Conservation (phyloP, 208 protist genomes). For the Porcisia hertigi region DNA sequence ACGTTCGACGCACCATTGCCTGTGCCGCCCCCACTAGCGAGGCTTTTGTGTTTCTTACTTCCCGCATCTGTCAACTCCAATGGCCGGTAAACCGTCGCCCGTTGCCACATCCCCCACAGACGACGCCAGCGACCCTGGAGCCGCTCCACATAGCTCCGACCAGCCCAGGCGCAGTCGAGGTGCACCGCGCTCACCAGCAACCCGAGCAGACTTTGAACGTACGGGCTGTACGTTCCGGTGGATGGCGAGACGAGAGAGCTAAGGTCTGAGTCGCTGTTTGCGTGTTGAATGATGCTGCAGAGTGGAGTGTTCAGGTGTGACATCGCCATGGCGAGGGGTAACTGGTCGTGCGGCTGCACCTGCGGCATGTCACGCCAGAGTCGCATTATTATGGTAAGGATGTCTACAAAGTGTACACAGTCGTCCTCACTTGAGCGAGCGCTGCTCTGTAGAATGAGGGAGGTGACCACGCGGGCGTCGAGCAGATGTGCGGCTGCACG, state of each 20-base stretch:
- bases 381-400: slow-evolving; percentile 61
- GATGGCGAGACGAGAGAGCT: slow-evolving; percentile 34
- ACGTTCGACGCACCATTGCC: neutral
- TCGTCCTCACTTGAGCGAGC: slow-evolving; percentile 28
- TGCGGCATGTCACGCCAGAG: slow-evolving; percentile 63
- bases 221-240: slow-evolving; percentile 68
- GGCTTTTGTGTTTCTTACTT: neutral
- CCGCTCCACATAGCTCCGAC: slow-evolving; percentile 32
- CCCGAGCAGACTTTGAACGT: slow-evolving; percentile 57
- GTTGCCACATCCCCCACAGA: slow-evolving; percentile 48
- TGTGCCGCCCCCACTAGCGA: neutral
- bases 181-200: slow-evolving; percentile 64
- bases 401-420: slow-evolving; percentile 48
- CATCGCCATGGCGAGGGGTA: slow-evolving; percentile 70
- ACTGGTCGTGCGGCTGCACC: slow-evolving; percentile 58
- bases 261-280: slow-evolving; percentile 24
- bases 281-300: slow-evolving; percentile 54
- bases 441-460: slow-evolving; percentile 42
- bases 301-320: slow-evolving; percentile 70
- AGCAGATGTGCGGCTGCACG: slow-evolving; percentile 43
- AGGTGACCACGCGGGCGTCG: slow-evolving; percentile 61
- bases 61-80: neutral
- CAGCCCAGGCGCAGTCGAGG: slow-evolving; percentile 66
- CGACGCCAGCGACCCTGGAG: slow-evolving; percentile 54
- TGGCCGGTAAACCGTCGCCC: slow-evolving; percentile 13